Evolutionary conservation across 768 basidiomycete species (phyloP).

Genomic region (Macrolepiota dolichaula): DNA sequence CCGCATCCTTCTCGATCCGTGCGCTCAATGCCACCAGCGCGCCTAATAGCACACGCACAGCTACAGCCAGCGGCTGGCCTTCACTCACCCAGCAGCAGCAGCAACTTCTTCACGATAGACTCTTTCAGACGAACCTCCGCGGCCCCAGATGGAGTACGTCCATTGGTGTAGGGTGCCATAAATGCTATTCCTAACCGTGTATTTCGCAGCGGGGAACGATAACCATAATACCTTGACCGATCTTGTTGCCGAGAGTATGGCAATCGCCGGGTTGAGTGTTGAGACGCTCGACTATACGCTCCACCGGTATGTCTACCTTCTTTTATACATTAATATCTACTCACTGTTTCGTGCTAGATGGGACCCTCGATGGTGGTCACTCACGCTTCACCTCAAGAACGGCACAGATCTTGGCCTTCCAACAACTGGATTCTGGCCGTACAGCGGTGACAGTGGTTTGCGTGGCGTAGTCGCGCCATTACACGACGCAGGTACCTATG

Average conservation of each 20-base stretch:
- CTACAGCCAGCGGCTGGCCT: background rate
- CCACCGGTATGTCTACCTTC: conserved; percentile 14
- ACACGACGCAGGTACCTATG: conserved; percentile 24
- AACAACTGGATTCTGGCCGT: conserved; percentile 30
- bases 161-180: background rate
- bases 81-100: conserved; percentile 16
- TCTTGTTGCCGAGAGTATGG: conserved; percentile 22
- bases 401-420: conserved; percentile 26
- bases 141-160: conserved; percentile 28
- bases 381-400: conserved; percentile 24
- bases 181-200: background rate
- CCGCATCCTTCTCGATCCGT: background rate
- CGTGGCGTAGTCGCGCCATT: conserved; percentile 23
- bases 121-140: conserved; percentile 28
- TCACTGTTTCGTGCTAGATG: conserved; percentile 16
- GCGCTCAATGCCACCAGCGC: too few species aligned
- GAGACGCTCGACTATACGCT: conserved; percentile 23
- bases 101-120: conserved; percentile 23
- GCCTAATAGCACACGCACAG: background rate
- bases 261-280: conserved; percentile 21
- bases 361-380: conserved; percentile 31
- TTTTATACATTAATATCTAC: background rate
- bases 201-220: conserved; percentile 25
- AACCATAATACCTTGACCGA: conserved; percentile 26
- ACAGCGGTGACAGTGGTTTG: conserved; percentile 25